Evolutionary conservation across 495 filamentous ascomycete genomes (phyloP), one percentile per base, ranked within the genome.

Genomic region (Hypoxylon cercidicola): DNA sequence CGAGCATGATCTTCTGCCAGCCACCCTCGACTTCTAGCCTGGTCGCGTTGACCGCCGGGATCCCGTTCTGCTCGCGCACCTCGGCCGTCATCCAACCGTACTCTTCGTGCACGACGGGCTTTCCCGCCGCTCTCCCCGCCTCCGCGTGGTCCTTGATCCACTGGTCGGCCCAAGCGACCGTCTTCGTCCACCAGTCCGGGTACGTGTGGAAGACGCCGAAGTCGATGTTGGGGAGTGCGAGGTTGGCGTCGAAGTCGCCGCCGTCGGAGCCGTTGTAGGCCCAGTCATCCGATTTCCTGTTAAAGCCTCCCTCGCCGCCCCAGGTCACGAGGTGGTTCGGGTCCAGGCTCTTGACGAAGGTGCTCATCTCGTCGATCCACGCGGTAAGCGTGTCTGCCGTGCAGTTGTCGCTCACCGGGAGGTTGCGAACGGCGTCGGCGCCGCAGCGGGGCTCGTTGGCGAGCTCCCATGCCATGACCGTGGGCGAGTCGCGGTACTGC

Each of bases 391-490:
- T 78, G 6, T 79, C 78, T 0, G 85, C 78, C 20, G 68, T 74
- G 68, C 89, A 91, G 30, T 70, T 55, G 2, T 20, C 43, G 28
- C 58, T 62, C 0, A 35, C 25, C 8, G 64, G 72, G 0, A 77
- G 73, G 69, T 77, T 78, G 66, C 75, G 74, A 21, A 58, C 45
- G 2, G 60, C 63, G 43, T 76, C 76, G 16, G 81, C 86, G 15
- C 81, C 81, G 79, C 89, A 91, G 55, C 88, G 81, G 9, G 88
- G 85, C 77, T 91, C 89, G 70, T 92, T 92, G 16, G 79, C 83
- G 6, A 91, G 76, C 66, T 91, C 88, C 89, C 89, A 92, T 0
- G 87, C 83, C 68, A 92, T 88, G 57, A 91, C 80, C 1, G 89
- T 85, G 0, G 79, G 53, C 2, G 82, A 85, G 35, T 69, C 75